phyloP scores from a whole-genome alignment of 352 stramenopile genomes.

The Globisporangium cystogenes region DNA sequence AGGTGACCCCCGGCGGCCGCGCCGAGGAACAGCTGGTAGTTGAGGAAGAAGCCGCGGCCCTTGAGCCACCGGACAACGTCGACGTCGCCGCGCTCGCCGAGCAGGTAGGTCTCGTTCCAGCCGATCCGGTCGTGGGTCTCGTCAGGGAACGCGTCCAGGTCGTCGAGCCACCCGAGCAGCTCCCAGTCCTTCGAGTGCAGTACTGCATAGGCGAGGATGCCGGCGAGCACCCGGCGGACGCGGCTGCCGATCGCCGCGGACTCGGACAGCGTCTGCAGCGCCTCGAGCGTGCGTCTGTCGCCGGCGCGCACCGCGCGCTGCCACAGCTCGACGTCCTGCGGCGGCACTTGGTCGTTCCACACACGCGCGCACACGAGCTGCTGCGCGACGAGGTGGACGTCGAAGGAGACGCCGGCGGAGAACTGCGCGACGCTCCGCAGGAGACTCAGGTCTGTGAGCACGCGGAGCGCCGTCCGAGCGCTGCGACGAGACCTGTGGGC shows the following conservation, averaged over 20 bases:
- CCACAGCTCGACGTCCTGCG: background rate
- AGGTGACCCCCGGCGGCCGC: too few relatives aligned
- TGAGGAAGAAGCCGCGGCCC: too few relatives aligned
- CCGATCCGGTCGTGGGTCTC: background rate
- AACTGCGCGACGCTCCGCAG: too few relatives aligned
- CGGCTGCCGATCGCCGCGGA: background rate
- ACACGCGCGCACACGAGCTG: too few relatives aligned
- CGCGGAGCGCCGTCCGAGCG: too few relatives aligned
- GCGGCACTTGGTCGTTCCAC: too few relatives aligned
- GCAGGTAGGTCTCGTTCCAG: background rate
- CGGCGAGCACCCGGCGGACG: background rate
- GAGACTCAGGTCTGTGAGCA: too few relatives aligned
- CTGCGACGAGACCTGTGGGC: too few relatives aligned
- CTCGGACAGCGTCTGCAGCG: background rate
- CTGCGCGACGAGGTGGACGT: too few relatives aligned
- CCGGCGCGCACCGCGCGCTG: background rate
- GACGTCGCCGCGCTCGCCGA: background rate
- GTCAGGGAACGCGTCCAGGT: too few relatives aligned
- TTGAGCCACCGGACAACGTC: background rate
- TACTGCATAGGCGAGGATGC: background rate
- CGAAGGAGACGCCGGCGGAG: too few relatives aligned
- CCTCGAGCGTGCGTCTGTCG: background rate
- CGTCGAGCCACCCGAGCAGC: background rate
- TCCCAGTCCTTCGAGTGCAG: background rate
- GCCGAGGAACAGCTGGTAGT: too few relatives aligned